Conservation (phyloP, 345 rosid genomes). For the Crucihimalaya himalaica region DNA sequence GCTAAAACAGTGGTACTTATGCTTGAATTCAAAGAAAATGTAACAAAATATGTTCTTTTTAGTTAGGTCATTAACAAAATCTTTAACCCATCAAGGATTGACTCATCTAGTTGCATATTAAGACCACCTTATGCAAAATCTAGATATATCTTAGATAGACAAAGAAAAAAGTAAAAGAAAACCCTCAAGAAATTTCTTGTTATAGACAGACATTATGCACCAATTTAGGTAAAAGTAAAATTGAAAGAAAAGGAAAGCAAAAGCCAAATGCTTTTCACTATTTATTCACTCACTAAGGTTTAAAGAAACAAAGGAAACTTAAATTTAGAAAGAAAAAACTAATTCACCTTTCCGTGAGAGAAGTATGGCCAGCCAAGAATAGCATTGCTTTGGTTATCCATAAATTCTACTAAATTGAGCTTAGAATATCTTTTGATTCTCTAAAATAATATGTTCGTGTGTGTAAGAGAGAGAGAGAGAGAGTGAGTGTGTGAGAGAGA, state of each 20-base stretch:
- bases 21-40: background rate
- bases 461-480: conserved; percentile 12
- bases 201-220: conserved; percentile 21
- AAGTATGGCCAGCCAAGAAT: conserved; percentile 62
- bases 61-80: conserved; percentile 19
- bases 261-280: background rate
- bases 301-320: conserved; percentile 24
- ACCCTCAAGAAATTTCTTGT: conserved; percentile 10
- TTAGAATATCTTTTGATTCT: conserved; percentile 12
- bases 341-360: conserved; percentile 76
- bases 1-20: background rate
- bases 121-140: conserved; percentile 13
- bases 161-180: conserved; percentile 2
- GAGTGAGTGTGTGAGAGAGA: conserved; percentile 6
- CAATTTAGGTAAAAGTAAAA: conserved; percentile 20
- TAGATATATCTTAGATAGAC: background rate
- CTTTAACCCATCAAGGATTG: conserved; percentile 27
- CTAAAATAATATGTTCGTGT: background rate
- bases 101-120: conserved; percentile 7
- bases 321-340: background rate
- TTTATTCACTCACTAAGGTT: background rate
- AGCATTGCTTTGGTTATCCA: conserved; percentile 70
- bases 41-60: background rate
- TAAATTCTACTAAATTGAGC: conserved; percentile 24
- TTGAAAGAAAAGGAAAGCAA: conserved; percentile 19